Evolutionary conservation across 768 basidiomycete genomes (phyloP).

Genomic region (Macrolepiota fuliginosa): DNA sequence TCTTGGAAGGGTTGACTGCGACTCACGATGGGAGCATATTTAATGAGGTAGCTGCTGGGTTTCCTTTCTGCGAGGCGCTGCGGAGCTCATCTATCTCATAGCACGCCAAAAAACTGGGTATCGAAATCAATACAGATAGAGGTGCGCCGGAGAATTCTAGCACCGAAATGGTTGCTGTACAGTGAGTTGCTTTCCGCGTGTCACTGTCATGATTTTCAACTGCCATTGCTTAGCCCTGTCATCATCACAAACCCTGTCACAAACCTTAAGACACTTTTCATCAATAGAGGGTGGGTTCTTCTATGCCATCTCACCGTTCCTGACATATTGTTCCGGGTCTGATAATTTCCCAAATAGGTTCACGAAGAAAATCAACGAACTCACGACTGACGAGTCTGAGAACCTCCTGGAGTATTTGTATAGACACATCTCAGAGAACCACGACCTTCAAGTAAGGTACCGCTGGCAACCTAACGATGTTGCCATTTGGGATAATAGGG

Average conservation of each 20-base stretch:
- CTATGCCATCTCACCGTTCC: too few species aligned
- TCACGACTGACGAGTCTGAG: conserved; percentile 54
- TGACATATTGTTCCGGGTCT: not conserved
- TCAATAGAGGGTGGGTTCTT: conserved; percentile 43
- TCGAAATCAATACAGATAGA: conserved; percentile 27
- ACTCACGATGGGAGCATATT: conserved; percentile 36
- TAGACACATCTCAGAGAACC: conserved; percentile 52
- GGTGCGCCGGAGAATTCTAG: conserved; percentile 56
- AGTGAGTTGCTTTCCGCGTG: conserved; percentile 29
- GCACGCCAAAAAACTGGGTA: not conserved
- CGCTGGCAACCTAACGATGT: conserved; percentile 50
- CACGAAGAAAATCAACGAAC: conserved; percentile 52
- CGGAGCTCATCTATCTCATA: too few species aligned
- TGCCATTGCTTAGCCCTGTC: conserved; percentile 33
- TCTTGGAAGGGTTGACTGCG: conserved; percentile 59
- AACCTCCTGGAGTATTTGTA: conserved; percentile 44
- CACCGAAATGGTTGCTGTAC: conserved; percentile 43
- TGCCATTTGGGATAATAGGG: conserved; percentile 63
- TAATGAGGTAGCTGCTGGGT: too few species aligned
- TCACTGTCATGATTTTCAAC: not conserved
- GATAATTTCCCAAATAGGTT: not conserved
- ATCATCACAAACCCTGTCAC: conserved; percentile 61
- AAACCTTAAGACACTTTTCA: conserved; percentile 54
- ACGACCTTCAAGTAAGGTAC: conserved; percentile 54
- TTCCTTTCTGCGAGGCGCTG: too few species aligned